Base-by-base conservation (phyloP, 2,329 filamentous ascomycete species). In the Alternaria ethzedia region DNA sequence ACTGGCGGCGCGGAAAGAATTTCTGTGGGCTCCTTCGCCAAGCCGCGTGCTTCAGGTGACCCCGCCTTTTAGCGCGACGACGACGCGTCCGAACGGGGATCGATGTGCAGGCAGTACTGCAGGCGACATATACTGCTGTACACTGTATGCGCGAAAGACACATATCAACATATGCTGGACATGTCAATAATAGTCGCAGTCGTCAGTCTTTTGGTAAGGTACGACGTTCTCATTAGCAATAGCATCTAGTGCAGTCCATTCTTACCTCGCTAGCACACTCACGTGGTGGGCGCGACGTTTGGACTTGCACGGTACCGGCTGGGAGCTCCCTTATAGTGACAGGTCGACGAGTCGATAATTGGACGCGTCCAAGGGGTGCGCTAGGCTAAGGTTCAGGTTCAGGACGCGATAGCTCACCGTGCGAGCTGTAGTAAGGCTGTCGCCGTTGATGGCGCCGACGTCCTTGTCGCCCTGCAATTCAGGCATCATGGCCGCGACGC, bases 1-100 rank as follows among this genome's bases (percentile, higher is more conserved):
- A 58, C 55, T 66, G 64, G 69, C 65, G 71, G 63, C 60, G 58
- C 49, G 25, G 55, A 64, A 66, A 72, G 68, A 70, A 69, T 70
- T 73, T 75, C 63, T 65, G 73, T 72, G 69, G 66, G 65, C 47
- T 47, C 28, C 43, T 17, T 10, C 36, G 64, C 64, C 61, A 66
- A 66, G 64, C 7, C 45, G 17, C 30, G 4, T 43, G 49, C 10
- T 20, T 59, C 61, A 68, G 51, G 67, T 66, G 63, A 70, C 65
- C 67, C 65, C 65, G 65, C 65, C 54, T 54, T 63, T 54, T 70
- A 70, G 67, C 65, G 67, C 43, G 67, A 63, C 45, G 20, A 32
- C n/a, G 56, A 54, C 63, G 63, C 58, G 65, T 60, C 61, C 54
- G 17, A 59, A 21, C 8, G 36, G 50, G 41, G 17, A 8, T 25